phyloP scores from a whole-genome alignment of 306 rosid species.

The Quercus variabilis region DNA sequence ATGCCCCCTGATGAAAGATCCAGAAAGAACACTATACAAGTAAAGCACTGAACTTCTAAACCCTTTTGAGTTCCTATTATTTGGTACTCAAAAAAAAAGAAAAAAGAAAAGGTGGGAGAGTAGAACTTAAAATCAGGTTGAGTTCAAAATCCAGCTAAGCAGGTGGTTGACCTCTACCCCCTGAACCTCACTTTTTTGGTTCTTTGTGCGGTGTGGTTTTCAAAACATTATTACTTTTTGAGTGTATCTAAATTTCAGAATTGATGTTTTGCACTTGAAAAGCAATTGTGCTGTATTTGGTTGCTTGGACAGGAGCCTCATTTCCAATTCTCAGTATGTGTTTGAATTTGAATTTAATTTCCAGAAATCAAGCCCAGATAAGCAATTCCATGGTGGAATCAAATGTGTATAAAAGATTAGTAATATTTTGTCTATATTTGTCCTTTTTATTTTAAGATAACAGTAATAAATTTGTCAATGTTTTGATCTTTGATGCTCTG shows the following conservation, averaged over 20 bases:
- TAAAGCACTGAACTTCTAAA: conserved; percentile 30
- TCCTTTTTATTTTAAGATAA: neutral
- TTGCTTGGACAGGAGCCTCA: neutral
- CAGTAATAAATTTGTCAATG: neutral
- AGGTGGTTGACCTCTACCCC: neutral
- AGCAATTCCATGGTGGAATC: neutral
- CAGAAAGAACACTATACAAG: conserved; percentile 57
- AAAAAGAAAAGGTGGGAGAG: conserved; percentile 2
- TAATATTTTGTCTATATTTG: neutral
- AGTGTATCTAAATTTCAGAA: neutral
- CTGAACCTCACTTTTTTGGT: no score
- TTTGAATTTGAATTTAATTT: neutral
- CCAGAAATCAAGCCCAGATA: neutral
- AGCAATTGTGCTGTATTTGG: neutral
- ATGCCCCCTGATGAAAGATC: conserved; percentile 29
- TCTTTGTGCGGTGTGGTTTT: no score
- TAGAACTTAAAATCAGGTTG: neutral
- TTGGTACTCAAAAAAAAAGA: conserved; percentile 7
- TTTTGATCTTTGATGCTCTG: neutral
- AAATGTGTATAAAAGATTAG: neutral
- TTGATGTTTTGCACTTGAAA: neutral
- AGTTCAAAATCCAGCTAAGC: neutral
- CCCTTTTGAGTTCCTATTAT: conserved; percentile 3
- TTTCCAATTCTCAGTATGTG: neutral
- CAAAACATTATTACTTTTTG: neutral